Percentiles rank a stretch among this genome's conserved stretches.
phyloP scores from a whole-genome alignment of 345 rosid species.

The Iberis pinnata region DNA sequence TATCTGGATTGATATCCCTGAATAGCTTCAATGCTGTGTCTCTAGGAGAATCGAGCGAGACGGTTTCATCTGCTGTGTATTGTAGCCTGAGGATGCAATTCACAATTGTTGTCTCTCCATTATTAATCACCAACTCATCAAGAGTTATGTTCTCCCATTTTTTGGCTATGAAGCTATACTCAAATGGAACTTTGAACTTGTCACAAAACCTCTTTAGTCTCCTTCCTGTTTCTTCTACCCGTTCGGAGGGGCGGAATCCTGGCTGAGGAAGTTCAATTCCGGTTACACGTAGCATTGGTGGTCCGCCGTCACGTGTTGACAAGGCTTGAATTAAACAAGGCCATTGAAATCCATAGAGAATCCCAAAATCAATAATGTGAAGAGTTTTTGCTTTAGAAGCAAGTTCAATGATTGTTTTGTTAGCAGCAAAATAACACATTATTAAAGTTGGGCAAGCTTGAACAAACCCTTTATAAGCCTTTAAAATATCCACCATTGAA shows the following conservation, averaged over 20 bases:
- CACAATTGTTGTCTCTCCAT: conserved; percentile 50
- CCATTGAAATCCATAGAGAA: conserved; percentile 82
- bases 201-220: conserved; percentile 53
- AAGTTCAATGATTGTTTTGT: conserved; percentile 39
- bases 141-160: conserved; percentile 71
- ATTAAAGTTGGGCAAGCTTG: conserved; percentile 50
- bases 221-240: conserved; percentile 66
- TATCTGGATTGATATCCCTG: conserved; percentile 51
- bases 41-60: conserved; percentile 46
- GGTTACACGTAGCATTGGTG: conserved; percentile 58
- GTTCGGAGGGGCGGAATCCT: conserved; percentile 61
- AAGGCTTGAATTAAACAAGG: conserved; percentile 56
- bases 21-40: conserved; percentile 56
- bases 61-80: conserved; percentile 64
- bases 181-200: conserved; percentile 49
- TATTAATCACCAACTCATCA: conserved; percentile 51
- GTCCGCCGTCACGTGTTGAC: conserved; percentile 43
- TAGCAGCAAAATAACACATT: conserved; percentile 44
- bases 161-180: conserved; percentile 52
- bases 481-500: conserved; percentile 52
- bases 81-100: conserved; percentile 48
- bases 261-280: conserved; percentile 79
- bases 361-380: conserved; percentile 72
- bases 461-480: conserved; percentile 41
- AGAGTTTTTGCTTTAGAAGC: conserved; percentile 41